Base-by-base conservation (phyloP, 441 rosid species). In the Theobroma grandiflorum region DNA sequence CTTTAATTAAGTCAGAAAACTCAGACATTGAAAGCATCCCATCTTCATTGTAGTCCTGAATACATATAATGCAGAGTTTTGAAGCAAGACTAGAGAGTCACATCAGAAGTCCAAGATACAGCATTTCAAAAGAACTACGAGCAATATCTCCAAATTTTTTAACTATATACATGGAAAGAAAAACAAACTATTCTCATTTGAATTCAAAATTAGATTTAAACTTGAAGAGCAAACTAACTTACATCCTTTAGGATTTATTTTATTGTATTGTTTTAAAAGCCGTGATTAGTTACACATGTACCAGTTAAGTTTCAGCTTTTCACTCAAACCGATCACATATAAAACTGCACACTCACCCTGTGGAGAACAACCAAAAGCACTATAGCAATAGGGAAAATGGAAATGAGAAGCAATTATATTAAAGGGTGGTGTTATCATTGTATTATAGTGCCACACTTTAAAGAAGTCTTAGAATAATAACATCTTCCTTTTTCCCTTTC, bases 11-110 rank as follows among this genome's bases (percentile, higher is more conserved):
- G 86, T 89, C 91, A 20, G 92, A 90, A 83, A 96, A 93, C 88
- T 96, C 99, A 0, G 94, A 83, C 82, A 92, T 88, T 31, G 99
- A 92, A 74, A 96, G 96, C 72, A 82, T 82, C 69, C 98, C 99
- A 91, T 96, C 98, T 84, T 87, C 91, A 84, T 96, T 81, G 79
- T 88, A 89, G 84, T 96, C 98, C 99, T 96, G 88, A 5, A 38
- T 73, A 45, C 53, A 59, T 58, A 53, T 53, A 81, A 58, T 15
- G 62, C 42, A 18, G 58, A 79, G 50, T 37, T 49, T 78, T 58
- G 77, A 69, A 14, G 38, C 66, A 43, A 66, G 66, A 47, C 63
- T 52, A 49, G 62, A 38, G 7, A 22, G 75, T 64, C 52, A 38
- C 40, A 64, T 35, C 22, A 75, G 69, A 58, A 72, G n/a, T 22